Percentiles rank a stretch among this genome's conserved stretches.
Conservation (phyloP, 495 filamentous ascomycete genomes). For the Collariella sp. region DNA sequence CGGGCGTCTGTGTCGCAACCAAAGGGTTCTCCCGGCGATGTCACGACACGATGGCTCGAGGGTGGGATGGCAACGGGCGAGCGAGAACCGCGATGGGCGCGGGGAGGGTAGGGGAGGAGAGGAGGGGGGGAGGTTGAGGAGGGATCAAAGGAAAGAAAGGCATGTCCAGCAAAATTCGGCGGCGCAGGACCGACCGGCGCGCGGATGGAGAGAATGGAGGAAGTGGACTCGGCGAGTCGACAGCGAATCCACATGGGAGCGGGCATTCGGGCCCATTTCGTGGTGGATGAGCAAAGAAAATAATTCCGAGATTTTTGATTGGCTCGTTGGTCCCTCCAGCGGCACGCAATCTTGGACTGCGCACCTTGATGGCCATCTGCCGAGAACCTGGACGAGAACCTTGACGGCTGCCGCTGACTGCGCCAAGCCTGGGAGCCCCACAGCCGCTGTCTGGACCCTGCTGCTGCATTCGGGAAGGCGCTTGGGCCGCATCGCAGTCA, state of each 20-base stretch:
- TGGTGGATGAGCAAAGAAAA: background rate
- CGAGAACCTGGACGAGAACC: constrained; percentile 14
- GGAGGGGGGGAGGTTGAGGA: background rate
- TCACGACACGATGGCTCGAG: too few species aligned
- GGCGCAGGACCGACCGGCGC: background rate
- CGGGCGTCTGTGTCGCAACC: background rate
- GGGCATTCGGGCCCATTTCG: background rate
- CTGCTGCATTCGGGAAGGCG: background rate
- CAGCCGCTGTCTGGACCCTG: background rate
- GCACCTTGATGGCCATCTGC: constrained; percentile 10
- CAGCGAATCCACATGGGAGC: background rate
- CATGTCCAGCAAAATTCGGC: background rate
- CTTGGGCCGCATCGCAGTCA: background rate
- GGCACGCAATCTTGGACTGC: constrained; percentile 8
- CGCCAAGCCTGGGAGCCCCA: background rate
- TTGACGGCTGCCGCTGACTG: too few species aligned
- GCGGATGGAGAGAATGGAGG: background rate
- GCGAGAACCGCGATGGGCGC: background rate
- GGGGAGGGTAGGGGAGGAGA: background rate
- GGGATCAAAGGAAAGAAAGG: background rate
- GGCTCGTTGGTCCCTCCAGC: background rate
- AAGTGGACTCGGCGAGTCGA: too few species aligned
- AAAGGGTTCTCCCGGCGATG: too few species aligned
- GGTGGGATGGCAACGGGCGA: too few species aligned
- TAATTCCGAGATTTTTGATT: constrained; percentile 9